Evolutionary conservation across 2,329 filamentous ascomycete species (phyloP), one percentile per base, ranked within the genome.

Genomic region (Penicillium sclerotigenum): DNA sequence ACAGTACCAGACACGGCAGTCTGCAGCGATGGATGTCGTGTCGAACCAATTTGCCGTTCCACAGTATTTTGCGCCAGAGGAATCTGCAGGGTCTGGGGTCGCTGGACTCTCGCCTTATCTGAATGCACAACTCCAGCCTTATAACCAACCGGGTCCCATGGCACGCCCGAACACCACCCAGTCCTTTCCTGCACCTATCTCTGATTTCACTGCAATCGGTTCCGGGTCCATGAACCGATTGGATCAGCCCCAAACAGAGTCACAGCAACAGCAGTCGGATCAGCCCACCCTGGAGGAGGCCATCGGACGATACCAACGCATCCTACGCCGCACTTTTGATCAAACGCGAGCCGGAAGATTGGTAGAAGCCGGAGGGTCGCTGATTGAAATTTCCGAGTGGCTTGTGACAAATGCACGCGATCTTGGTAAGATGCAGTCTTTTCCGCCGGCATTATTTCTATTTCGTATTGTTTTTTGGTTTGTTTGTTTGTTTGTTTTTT

Each of bases 11-110:
- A 79, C 86, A 65, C 87, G 88, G 79, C 89, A 91, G 71, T 83
- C 87, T 76, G 85, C 88, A 80, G 84, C 83, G 59, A 84, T 94
- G 77, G 88, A 91, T 72, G 89, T 91, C 77, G 81, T 92, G 73
- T 79, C 86, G 71, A 85, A 77, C 70, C 81, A 82, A 71, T 84
- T 91, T 73, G 81, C 83, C 59, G 81, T 87, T 70, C 81, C 87
- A 77, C 87, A 88, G 69, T 96, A 94, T 79, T 92, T 91, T 75
- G 71, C 78, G 65, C 77, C 83, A 65, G 81, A 80, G 74, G 87
- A 89, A 70, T 80, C 86, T 70, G 79, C 83, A 65, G 86, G 81
- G 69, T 79, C 86, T 57, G 81, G 81, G 64, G 77, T 87, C 31
- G 76, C 75, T 72, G 79, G 76, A 71, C 84, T 68, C 72, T 82